Conservation (phyloP, 495 filamentous ascomycete genomes). For the Acidiella bohemica region DNA sequence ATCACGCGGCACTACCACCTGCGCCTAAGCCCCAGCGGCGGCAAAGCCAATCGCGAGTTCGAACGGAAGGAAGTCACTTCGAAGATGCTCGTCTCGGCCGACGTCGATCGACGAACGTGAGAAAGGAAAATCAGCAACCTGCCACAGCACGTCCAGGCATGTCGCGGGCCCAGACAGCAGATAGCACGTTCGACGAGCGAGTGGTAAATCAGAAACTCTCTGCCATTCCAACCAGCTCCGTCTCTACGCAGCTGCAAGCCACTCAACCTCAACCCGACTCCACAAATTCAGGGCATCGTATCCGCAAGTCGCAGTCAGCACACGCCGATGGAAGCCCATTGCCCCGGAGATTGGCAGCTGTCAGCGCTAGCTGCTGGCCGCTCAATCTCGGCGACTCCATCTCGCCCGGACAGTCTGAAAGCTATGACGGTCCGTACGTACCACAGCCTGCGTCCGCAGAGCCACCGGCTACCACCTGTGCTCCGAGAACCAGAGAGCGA, state of each 20-base stretch:
- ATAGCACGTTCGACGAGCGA: too few species aligned
- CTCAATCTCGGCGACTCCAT: slow-evolving; percentile 2
- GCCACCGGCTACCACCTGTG: too few species aligned
- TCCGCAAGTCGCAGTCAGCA: slow-evolving; percentile 2
- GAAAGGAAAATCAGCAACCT: neutral
- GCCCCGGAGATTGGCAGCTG: neutral
- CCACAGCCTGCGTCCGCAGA: too few species aligned
- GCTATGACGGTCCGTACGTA: slow-evolving; percentile 4
- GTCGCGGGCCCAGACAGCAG: too few species aligned
- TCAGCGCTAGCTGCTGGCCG: slow-evolving; percentile 1
- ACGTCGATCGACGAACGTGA: slow-evolving; percentile 3
- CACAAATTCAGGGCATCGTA: too few species aligned
- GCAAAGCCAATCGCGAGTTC: slow-evolving; percentile 6
- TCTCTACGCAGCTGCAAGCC: too few species aligned
- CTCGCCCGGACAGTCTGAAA: neutral
- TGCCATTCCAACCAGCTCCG: too few species aligned
- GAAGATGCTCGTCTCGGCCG: slow-evolving; percentile 16
- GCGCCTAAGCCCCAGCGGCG: slow-evolving; percentile 6
- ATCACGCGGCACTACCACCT: neutral
- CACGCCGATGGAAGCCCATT: slow-evolving; percentile 8
- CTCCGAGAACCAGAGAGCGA: slow-evolving; percentile 7
- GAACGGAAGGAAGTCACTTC: slow-evolving; percentile 17
- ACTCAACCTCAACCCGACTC: too few species aligned
- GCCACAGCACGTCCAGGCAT: too few species aligned
- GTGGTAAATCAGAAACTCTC: too few species aligned